Evolutionary conservation across 352 stramenopile genomes (phyloP), one percentile per base, ranked within the genome.

Genomic region (Globisporangium canariense): DNA sequence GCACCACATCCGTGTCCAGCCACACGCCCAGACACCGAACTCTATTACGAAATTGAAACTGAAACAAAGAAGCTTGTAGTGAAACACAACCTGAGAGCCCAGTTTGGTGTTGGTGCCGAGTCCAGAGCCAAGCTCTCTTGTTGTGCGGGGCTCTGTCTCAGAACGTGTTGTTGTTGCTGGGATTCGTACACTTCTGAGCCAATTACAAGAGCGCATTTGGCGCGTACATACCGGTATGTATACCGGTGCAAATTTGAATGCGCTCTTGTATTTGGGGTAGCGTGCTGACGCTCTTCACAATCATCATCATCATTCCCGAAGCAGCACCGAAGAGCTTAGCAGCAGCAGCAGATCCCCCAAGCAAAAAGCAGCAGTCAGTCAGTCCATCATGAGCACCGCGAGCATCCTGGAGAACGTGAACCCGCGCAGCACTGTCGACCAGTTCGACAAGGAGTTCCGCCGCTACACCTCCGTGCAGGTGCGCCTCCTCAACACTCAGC

Each of bases 391-490:
- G 62, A 51, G 22, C 34, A 56, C 61, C 36, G 61, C 61, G 36
- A 52, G 20, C 25, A 43, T 52, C 32, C 38, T 67, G 32, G 41
- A 68, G 36, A 25, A 56, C 55, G 58, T 74, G 34, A 63, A 70
- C 74, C 52, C 64, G 64, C 56, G 59, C 62, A 64, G 13, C 71
- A 62, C 60, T 8, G 78, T 79, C 22, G 83, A 94, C 43, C 83
- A 94, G 70, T 95, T 93, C 65, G 87, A 95, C 68, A 75, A 84
- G 18, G 87, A 95, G 71, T 95, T 95, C 68, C 82, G 90, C 68
- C 81, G 82, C 55, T 95, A 95, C 69, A 93, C 86, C 57, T 93
- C 78, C 68, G 91, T 91, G 62, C 82, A 93, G 58, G 85, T 92
- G 46, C 40, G 66, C 16, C 32, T n/a, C n/a, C 62, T 16, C 2